A percentile compares a stretch with the other conserved stretches of the same genome.
These are phyloP conservation scores for Neurospora africana DNA, from an alignment of 495 filamentous ascomycete genomes.

Conservation along the genomic window DNA sequence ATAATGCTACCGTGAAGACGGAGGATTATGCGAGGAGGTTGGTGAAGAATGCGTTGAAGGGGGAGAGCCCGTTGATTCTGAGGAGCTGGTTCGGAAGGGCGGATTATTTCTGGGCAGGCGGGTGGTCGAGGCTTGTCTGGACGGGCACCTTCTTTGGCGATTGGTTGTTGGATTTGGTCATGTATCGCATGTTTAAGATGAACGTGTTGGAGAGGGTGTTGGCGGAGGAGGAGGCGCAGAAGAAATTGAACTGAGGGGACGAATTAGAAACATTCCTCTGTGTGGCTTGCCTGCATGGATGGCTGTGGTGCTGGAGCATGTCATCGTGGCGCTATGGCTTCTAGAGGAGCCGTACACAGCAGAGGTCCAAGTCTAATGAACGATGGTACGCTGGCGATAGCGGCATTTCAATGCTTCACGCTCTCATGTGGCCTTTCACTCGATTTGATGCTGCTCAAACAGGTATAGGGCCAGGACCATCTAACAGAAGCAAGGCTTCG, in stretches of 20 bases:
- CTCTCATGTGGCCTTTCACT: too few relatives aligned
- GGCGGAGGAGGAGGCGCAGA: conserved; percentile 19
- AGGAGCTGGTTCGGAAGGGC: conserved; percentile 33
- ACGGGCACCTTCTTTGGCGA: conserved; percentile 24
- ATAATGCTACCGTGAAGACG: conserved; percentile 29
- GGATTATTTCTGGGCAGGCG: conserved; percentile 40
- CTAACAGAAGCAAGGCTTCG: too few relatives aligned
- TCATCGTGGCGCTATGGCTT: too few relatives aligned
- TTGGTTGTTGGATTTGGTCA: conserved; percentile 28
- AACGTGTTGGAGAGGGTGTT: conserved; percentile 28
- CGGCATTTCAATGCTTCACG: too few relatives aligned
- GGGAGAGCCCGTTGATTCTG: conserved; percentile 24
- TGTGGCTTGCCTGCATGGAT: too few relatives aligned
- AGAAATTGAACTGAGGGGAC: conserved; percentile 24
- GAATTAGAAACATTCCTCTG: too few relatives aligned
- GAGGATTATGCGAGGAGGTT: conserved; percentile 27
- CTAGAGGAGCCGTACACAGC: too few relatives aligned
- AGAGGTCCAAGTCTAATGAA: too few relatives aligned
- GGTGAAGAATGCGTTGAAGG: conserved; percentile 25
- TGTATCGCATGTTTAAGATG: conserved; percentile 30
- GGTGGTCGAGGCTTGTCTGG: conserved; percentile 25
- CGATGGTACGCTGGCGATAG: too few relatives aligned
- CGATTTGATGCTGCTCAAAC: too few relatives aligned
- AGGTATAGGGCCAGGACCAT: too few relatives aligned
- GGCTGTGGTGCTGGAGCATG: too few relatives aligned